Conservation (phyloP, 345 rosid species). For the Linum tenue region DNA sequence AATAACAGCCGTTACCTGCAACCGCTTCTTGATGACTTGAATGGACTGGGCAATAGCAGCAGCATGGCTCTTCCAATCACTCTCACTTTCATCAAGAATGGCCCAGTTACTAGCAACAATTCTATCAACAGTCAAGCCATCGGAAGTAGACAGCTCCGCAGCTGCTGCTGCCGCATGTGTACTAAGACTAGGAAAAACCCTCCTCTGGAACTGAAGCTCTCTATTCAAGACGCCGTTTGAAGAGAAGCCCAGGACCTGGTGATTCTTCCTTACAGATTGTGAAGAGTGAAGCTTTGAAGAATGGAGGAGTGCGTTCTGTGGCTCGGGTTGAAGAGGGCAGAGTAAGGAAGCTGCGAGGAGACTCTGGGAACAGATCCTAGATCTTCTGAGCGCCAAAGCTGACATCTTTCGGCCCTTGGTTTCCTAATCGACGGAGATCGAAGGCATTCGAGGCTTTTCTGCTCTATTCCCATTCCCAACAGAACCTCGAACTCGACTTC, state of each 20-base stretch:
- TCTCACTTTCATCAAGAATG: slow-evolving; percentile 63
- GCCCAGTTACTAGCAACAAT: slow-evolving; percentile 68
- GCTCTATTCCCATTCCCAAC: too few relatives aligned
- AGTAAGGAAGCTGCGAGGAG: background rate
- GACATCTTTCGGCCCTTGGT: slow-evolving; percentile 6
- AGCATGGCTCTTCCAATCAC: slow-evolving; percentile 92
- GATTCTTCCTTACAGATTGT: background rate
- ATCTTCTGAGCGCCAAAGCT: slow-evolving; percentile 14
- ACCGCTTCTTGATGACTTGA: slow-evolving; percentile 78
- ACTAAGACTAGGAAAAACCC: slow-evolving; percentile 23
- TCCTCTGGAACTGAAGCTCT: slow-evolving; percentile 8
- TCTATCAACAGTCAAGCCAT: slow-evolving; percentile 75
- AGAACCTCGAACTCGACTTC: too few relatives aligned
- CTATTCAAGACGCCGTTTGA: slow-evolving; percentile 17
- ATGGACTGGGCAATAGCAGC: slow-evolving; percentile 89
- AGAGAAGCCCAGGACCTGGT: slow-evolving; percentile 19
- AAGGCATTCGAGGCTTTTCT: background rate
- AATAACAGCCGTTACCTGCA: slow-evolving; percentile 42
- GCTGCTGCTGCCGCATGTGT: slow-evolving; percentile 46
- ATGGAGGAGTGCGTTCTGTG: background rate
- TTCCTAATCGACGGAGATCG: background rate
- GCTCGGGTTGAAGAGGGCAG: background rate
- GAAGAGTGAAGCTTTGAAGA: background rate
- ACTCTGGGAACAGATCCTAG: background rate
- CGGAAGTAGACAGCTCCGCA: slow-evolving; percentile 46